Conservation (phyloP, 352 stramenopile genomes). For the Pythium aristosporum region DNA sequence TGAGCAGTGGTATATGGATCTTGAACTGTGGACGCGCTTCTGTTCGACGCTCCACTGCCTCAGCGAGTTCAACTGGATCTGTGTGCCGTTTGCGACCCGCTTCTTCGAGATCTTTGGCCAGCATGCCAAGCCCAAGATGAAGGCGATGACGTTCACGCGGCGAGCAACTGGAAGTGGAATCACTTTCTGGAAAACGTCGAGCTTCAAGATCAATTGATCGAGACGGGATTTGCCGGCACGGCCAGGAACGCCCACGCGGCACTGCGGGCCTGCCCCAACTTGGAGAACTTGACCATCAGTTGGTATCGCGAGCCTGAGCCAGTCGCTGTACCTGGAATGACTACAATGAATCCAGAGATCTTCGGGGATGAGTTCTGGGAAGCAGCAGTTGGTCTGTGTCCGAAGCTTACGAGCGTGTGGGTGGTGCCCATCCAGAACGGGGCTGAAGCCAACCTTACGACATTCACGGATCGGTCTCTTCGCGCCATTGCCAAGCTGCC, state of each 20-base stretch:
- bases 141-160: neutral
- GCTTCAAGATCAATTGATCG: neutral
- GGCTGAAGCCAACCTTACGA: neutral
- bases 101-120: conserved; percentile 14
- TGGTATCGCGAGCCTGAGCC: neutral
- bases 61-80: conserved; percentile 1
- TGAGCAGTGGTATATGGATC: conserved; percentile 5
- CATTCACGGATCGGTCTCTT: neutral
- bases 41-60: neutral
- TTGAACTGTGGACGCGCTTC: conserved; percentile 3
- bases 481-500: neutral
- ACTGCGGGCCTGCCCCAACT: conserved; percentile 7
- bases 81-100: conserved; percentile 1
- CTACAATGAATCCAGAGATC: conserved; percentile 1
- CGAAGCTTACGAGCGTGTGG: neutral
- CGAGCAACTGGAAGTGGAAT: neutral
- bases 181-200: neutral
- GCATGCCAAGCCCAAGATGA: conserved; percentile 1
- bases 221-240: neutral
- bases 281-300: neutral
- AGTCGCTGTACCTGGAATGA: neutral
- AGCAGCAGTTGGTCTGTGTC: neutral
- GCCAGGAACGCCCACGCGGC: neutral
- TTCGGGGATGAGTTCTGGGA: conserved; percentile 16
- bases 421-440: neutral